A percentile compares a stretch with the other conserved stretches of the same genome.
Evolutionary conservation across 345 rosid species (phyloP).

Genomic region (Psidium friedrichsthalianum): DNA sequence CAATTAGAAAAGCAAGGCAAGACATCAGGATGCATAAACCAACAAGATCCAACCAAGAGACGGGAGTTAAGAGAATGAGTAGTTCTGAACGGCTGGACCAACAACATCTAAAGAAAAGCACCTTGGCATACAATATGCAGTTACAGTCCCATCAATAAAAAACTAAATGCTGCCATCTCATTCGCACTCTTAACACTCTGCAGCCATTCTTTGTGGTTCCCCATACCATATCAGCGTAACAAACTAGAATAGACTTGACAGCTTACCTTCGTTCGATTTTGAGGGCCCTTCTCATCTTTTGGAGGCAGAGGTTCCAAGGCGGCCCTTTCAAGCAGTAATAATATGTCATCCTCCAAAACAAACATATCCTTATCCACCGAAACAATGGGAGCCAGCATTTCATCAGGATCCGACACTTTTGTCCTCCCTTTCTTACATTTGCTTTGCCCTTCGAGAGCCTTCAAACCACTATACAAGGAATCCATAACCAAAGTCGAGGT

Average conservation of each 20-base stretch:
- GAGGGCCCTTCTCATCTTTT: slow-evolving; percentile 81
- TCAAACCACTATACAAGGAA: slow-evolving; percentile 92
- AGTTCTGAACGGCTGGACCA: neutral
- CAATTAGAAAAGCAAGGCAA: neutral
- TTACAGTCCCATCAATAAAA: neutral
- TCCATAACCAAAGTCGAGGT: slow-evolving; percentile 98
- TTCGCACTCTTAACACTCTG: neutral
- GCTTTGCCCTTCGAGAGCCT: slow-evolving; percentile 83
- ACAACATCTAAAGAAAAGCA: neutral
- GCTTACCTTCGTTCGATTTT: slow-evolving; percentile 69
- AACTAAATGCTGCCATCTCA: neutral
- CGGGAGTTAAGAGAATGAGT: neutral
- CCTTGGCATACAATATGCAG: neutral
- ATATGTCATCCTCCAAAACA: slow-evolving; percentile 74
- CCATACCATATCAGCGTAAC: neutral
- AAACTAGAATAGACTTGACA: neutral
- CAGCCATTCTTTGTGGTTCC: neutral
- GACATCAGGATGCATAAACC: neutral
- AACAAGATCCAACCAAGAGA: neutral
- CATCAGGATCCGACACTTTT: slow-evolving; percentile 44
- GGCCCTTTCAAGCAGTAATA: slow-evolving; percentile 63
- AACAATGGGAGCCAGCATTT: slow-evolving; percentile 72
- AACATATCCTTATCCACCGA: slow-evolving; percentile 62
- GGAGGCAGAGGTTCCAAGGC: slow-evolving; percentile 77
- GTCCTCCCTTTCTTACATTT: slow-evolving; percentile 49